Base-by-base conservation (phyloP, 768 basidiomycete species). In the Auricularia auricula-judae region DNA sequence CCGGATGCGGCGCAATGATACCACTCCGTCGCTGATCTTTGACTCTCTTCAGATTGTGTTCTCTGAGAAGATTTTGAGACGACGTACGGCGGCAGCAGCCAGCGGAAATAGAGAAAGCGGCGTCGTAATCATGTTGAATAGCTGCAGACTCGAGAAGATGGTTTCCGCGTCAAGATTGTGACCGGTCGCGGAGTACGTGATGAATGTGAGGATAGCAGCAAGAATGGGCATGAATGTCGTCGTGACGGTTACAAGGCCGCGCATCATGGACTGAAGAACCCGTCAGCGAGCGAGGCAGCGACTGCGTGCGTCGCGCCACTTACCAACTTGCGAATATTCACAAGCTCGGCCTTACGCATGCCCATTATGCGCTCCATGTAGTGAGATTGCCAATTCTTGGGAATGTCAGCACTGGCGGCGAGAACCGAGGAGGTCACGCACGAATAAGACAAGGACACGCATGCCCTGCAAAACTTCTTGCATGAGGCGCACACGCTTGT, bases 181-280 rank as follows among this genome's bases (percentile, higher is more conserved):
- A 8, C 83, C 84, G 36, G 75, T 82, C n/a, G 87, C 71, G 1
- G 79, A 78, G 68, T 88, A 89, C 0, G 86, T 85, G 66, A 89
- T 82, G 69, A 89, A 86, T 1, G 86, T 77, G 42, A 89, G 76
- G 4, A 86, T 86, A 0, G 87, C 82, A 1, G 86, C 85, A 3
- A 89, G 76, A 12, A 83, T 82, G 23, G 87, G 84, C 12, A 85
- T 77, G 3, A 51, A 51, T 5, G 47, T 21, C 47, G 21, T 51
- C 21, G 21, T 51, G 5, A 8, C 47, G 5, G 47, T 51, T 5
- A 51, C 21, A 5, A 51, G 18, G 21, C 47, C 47, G 14, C 47
- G 47, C 47, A 51, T 16, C 4, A 51, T 16, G 21, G 47, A 16
- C 47, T 51, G 47, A 18, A 21, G 2, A 51, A 51, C 16, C 0